Percentiles rank a stretch among this genome's conserved stretches.
Evolutionary conservation across 1,284 basidiomycete species (phyloP).

Genomic region (Cryptococcus sp.): DNA sequence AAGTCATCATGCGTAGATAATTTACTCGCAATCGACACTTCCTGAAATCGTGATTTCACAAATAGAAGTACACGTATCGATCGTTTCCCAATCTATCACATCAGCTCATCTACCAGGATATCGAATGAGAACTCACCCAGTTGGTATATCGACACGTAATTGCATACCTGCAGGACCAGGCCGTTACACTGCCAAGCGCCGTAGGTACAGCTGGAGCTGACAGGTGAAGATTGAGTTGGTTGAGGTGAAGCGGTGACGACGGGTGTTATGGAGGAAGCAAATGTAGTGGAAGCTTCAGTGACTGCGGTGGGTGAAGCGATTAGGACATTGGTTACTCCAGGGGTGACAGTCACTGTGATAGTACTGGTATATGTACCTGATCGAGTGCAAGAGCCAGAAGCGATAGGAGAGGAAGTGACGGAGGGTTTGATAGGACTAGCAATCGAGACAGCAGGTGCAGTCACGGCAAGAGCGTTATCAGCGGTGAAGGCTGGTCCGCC

Average conservation of each 20-base stretch:
- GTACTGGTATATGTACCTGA: no score
- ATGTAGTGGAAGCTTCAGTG: background rate
- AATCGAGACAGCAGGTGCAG: no score
- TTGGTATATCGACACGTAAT: conserved; percentile 8
- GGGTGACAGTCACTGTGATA: no score
- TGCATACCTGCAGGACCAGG: conserved; percentile 25
- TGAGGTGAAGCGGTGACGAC: background rate
- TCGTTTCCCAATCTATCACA: conserved; percentile 13
- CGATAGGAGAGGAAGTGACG: no score
- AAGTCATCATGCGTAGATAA: background rate
- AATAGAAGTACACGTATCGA: conserved; percentile 6
- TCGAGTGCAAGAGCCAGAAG: no score
- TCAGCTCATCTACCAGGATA: background rate
- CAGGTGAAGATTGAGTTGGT: background rate
- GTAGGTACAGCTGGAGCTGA: conserved; percentile 13
- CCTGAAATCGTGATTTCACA: conserved; percentile 11
- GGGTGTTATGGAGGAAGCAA: background rate
- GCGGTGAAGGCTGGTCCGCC: no score
- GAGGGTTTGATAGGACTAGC: no score
- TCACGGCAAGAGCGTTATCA: no score
- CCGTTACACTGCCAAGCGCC: conserved; percentile 31
- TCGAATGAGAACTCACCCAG: conserved; percentile 7
- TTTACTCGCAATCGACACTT: conserved; percentile 12
- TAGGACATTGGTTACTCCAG: no score
- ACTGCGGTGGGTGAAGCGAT: background rate